phyloP scores from a whole-genome alignment of 2,329 filamentous ascomycete species.

The Verticillium nonalfalfae region DNA sequence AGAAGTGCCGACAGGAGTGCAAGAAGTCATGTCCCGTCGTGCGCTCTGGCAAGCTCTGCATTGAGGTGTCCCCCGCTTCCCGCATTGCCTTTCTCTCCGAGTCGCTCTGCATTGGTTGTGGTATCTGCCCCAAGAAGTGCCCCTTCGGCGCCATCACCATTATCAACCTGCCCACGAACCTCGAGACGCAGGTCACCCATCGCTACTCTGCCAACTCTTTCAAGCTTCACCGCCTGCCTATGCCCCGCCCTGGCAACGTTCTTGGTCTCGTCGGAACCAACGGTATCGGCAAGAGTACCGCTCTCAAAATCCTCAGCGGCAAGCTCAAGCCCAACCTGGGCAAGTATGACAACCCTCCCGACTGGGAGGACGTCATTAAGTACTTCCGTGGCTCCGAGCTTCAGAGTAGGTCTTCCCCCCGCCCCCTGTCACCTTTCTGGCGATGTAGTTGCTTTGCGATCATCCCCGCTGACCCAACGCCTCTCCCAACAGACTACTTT shows the following conservation, averaged over 20 bases:
- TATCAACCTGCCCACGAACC: slow-evolving; percentile 99
- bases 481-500: slow-evolving; percentile 67
- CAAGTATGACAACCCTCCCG: slow-evolving; percentile 89
- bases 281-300: slow-evolving; percentile 99
- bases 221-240: slow-evolving; percentile 95
- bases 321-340: slow-evolving; percentile 98
- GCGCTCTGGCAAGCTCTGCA: slow-evolving; percentile 93
- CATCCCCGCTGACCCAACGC: background rate
- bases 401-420: slow-evolving; percentile 63
- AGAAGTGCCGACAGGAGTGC: slow-evolving; percentile 99
- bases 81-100: slow-evolving; percentile 99
- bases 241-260: slow-evolving; percentile 91
- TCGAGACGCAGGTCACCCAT: slow-evolving; percentile 96
- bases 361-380: slow-evolving; percentile 99
- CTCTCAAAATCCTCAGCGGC: slow-evolving; percentile 94
- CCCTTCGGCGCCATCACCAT: slow-evolving; percentile 98
- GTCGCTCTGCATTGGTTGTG: slow-evolving; percentile 91
- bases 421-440: background rate
- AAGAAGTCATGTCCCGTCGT: slow-evolving; percentile 98
- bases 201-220: slow-evolving; percentile 99
- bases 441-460: background rate
- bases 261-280: slow-evolving; percentile 96
- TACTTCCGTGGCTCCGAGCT: slow-evolving; percentile 97
- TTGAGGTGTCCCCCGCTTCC: slow-evolving; percentile 82
- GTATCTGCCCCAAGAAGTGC: slow-evolving; percentile 99